Conservation (phyloP, 2,329 filamentous ascomycete species). For the Clathrospora elynae region DNA sequence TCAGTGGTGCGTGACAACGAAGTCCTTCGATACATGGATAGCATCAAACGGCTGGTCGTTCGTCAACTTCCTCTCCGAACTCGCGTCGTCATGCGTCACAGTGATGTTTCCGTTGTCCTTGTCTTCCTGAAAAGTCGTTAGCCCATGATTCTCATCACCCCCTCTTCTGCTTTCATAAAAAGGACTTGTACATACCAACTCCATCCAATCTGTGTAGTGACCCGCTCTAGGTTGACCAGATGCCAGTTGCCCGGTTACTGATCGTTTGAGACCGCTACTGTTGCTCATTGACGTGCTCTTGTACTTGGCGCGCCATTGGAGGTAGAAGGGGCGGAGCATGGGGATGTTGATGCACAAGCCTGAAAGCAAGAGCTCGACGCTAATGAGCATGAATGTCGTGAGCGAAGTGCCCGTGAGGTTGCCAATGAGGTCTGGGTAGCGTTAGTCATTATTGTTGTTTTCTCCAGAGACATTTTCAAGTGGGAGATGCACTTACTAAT, state of each 20-base stretch:
- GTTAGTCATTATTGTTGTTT: no score
- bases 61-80: constrained; percentile 29
- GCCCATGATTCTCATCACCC: no score
- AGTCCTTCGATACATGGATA: constrained; percentile 27
- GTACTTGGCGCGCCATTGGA: constrained; percentile 26
- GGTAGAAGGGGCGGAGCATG: constrained; percentile 30
- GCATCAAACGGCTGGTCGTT: constrained; percentile 16
- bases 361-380: constrained; percentile 29
- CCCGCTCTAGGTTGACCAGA: constrained; percentile 14
- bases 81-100: constrained; percentile 26
- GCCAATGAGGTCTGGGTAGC: constrained; percentile 20
- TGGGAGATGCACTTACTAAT: no score
- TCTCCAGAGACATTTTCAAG: no score
- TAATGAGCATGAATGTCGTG: constrained; percentile 31
- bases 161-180: not conserved
- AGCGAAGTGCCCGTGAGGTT: constrained; percentile 30
- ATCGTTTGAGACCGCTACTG: constrained; percentile 14
- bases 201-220: constrained; percentile 29
- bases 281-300: constrained; percentile 16
- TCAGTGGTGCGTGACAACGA: constrained; percentile 18
- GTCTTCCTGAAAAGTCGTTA: constrained; percentile 19
- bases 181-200: constrained; percentile 20
- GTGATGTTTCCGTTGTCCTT: constrained; percentile 22
- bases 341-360: constrained; percentile 32
- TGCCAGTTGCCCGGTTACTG: constrained; percentile 8